Evolutionary conservation across 352 stramenopile genomes (phyloP).

Genomic region (Globisporangium middletonii): DNA sequence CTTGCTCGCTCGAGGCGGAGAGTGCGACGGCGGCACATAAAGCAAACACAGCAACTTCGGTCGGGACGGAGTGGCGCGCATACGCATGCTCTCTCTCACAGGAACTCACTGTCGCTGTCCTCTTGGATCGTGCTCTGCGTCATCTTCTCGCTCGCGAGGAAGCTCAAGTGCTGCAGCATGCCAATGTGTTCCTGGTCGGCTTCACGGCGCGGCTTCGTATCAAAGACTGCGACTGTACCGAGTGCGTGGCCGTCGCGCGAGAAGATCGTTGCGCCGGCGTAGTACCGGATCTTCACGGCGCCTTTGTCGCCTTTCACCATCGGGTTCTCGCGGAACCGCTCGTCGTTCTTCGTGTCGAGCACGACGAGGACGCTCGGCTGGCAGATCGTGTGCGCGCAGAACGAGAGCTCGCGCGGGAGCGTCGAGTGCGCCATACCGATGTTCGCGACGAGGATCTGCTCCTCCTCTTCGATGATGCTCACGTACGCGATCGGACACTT

Average conservation of each 20-base stretch:
- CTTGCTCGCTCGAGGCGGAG: no score
- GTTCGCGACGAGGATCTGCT: conserved; percentile 79
- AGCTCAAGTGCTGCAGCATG: conserved; percentile 84
- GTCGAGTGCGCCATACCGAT: conserved; percentile 82
- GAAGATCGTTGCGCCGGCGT: conserved; percentile 80
- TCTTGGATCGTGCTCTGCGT: conserved; percentile 73
- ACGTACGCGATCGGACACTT: conserved; percentile 84
- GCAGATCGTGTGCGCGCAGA: conserved; percentile 85
- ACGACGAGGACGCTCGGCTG: conserved; percentile 76
- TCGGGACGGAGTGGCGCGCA: no score
- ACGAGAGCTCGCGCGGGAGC: conserved; percentile 72
- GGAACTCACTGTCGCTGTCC: conserved; percentile 78
- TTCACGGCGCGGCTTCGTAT: conserved; percentile 72
- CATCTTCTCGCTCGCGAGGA: conserved; percentile 86
- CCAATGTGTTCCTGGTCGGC: conserved; percentile 84
- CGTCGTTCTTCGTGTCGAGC: conserved; percentile 81
- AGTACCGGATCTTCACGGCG: conserved; percentile 84
- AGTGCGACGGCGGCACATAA: not conserved
- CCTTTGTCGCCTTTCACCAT: conserved; percentile 85
- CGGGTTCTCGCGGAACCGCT: conserved; percentile 82
- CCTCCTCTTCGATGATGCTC: conserved; percentile 81
- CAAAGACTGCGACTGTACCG: conserved; percentile 77
- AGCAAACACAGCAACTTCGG: not conserved
- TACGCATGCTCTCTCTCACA: conserved; percentile 17
- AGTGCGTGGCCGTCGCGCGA: conserved; percentile 70